Conservation (phyloP, 2,329 filamentous ascomycete species). For the Beauveria varroae region DNA sequence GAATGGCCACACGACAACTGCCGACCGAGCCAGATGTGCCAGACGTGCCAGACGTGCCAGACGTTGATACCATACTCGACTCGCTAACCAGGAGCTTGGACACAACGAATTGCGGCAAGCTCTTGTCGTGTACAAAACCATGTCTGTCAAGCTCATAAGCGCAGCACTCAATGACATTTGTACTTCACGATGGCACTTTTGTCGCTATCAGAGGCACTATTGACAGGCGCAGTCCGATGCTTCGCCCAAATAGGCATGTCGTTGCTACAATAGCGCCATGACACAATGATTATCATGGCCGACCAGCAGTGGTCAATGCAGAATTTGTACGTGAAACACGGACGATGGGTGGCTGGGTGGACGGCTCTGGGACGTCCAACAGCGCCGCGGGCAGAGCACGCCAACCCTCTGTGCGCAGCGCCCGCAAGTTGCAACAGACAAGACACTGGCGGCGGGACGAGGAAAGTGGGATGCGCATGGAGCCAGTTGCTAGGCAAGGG, state of each 20-base stretch:
- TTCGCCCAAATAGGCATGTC: background rate
- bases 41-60: too few species aligned
- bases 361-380: background rate
- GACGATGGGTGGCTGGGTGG: background rate
- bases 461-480: background rate
- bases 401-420: background rate
- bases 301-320: background rate
- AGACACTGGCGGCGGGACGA: background rate
- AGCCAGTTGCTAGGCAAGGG: background rate
- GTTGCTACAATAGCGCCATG: background rate
- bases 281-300: background rate
- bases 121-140: too few species aligned
- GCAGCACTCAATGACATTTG: background rate
- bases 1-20: background rate
- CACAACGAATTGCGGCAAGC: background rate
- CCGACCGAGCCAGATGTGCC: background rate
- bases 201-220: background rate
- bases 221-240: background rate
- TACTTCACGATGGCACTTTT: background rate
- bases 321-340: background rate
- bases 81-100: background rate
- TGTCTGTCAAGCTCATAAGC: too few species aligned
- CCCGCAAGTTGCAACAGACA: background rate
- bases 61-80: background rate
- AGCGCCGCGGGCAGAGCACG: constrained; percentile 24